Evolutionary conservation across 345 rosid genomes (phyloP), one percentile per base, ranked within the genome.

Genomic region (Turritis glabra): DNA sequence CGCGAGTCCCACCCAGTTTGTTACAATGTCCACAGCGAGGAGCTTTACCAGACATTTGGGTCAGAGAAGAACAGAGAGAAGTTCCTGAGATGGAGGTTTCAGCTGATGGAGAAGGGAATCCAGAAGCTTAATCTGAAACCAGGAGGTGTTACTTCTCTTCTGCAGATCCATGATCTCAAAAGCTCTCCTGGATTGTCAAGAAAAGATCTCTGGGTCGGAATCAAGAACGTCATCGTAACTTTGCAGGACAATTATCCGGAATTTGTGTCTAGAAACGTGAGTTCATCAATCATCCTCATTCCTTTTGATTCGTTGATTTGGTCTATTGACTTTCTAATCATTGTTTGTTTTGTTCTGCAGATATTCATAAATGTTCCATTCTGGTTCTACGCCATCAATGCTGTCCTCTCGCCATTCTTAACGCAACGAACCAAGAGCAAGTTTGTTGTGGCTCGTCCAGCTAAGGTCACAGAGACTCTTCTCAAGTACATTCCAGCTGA

Each of bases 201-300:
- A 81, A 92, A 87, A 66, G 91, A 92, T 51, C 80, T 88, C 0
- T 81, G 96, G 79, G 26, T 72, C 40, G 80, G 89, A 41, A 80
- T 83, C 82, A 86, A 87, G 50, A 81, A 86, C 41, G 91, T 86
- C 5, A 84, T 92, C 6, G 73, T 26, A 21, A 84, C 84, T 46
- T 69, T 92, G 66, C 96, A 88, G 79, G 91, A 92, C 78, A 92
- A 92, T 47, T 92, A 92, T 59, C 98, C 98, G 0, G 98, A 92
- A 73, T 73, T 90, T 8, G 96, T 92, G 8, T 88, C 95, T 3
- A 86, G 79, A 77, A 86, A 92, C 69, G 98, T 90, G 74, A 90
- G 92, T 79, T 23, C 33, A 40, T 40, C 46, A 40, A 38, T 32
- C 22, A 59, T 19, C 8, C 15, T 29, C 33, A 15, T 13, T 48